A percentile compares a stretch with the other conserved stretches of the same genome.
phyloP scores from a whole-genome alignment of 2,329 filamentous ascomycete species.

The Diaporthe sp. region DNA sequence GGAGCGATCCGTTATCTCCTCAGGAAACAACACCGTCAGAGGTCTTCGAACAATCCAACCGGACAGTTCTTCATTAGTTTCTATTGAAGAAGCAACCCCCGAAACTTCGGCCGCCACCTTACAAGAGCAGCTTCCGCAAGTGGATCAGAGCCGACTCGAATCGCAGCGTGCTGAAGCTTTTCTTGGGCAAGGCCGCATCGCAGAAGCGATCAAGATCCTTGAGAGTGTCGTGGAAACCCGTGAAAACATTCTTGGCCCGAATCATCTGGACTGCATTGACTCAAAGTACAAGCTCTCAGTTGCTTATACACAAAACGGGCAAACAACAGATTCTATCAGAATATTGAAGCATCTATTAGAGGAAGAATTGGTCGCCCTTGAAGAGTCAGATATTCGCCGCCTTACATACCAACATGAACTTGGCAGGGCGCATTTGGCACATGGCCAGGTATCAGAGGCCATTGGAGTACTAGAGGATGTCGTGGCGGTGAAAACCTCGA shows the following conservation, averaged over 20 bases:
- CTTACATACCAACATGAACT: conserved; percentile 6
- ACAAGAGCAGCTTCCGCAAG: background rate
- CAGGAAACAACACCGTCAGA: too few species aligned
- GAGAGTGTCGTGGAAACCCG: background rate
- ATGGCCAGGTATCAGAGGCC: background rate
- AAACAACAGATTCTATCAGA: background rate
- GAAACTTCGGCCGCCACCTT: background rate
- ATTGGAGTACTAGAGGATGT: background rate
- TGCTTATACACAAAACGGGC: background rate
- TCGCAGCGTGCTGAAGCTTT: background rate
- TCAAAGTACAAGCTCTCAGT: background rate
- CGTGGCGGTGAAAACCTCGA: background rate
- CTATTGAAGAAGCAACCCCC: background rate
- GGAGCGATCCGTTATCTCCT: background rate
- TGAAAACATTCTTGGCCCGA: background rate
- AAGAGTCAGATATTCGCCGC: background rate
- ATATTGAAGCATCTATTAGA: background rate
- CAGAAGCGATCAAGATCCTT: background rate
- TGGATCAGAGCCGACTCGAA: background rate
- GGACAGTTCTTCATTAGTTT: too few species aligned
- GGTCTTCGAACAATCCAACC: too few species aligned
- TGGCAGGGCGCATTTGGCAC: background rate
- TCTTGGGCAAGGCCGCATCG: background rate
- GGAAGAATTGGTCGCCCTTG: background rate
- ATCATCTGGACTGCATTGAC: background rate